Conservation (phyloP, 805 yeast species). For the Saccharomycopsis microspora region DNA sequence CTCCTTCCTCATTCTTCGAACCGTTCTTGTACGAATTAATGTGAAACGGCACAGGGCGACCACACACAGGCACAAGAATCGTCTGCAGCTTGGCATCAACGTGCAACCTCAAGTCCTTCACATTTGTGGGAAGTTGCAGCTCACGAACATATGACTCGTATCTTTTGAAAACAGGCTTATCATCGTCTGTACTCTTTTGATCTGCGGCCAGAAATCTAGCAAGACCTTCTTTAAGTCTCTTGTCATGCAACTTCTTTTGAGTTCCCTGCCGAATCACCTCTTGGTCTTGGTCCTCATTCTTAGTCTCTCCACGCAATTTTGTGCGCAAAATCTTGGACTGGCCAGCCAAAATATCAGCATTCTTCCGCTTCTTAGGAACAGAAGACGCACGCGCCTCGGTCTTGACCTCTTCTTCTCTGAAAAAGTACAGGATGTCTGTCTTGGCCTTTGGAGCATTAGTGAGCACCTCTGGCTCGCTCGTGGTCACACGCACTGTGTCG, state of each 20-base stretch:
- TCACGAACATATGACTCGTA: slow-evolving; percentile 93
- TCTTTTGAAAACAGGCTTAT: slow-evolving; percentile 69
- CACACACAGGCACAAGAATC: slow-evolving; percentile 80
- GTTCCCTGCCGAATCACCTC: slow-evolving; percentile 74
- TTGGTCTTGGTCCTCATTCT: slow-evolving; percentile 62
- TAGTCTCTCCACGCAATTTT: slow-evolving; percentile 67
- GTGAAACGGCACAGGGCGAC: slow-evolving; percentile 97
- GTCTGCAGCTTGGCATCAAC: slow-evolving; percentile 86
- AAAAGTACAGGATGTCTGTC: slow-evolving; percentile 72
- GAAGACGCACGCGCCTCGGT: slow-evolving; percentile 21
- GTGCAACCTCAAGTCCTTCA: slow-evolving; percentile 74
- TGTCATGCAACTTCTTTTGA: slow-evolving; percentile 75
- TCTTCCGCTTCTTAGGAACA: slow-evolving; percentile 18
- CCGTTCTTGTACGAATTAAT: slow-evolving; percentile 91
- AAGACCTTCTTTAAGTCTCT: slow-evolving; percentile 78
- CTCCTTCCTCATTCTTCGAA: slow-evolving; percentile 93
- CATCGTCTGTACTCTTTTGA: slow-evolving; percentile 43
- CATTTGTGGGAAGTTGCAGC: slow-evolving; percentile 77
- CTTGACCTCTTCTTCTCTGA: slow-evolving; percentile 51
- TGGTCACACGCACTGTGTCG: slow-evolving; percentile 61
- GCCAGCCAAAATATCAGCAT: slow-evolving; percentile 23
- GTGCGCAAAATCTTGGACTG: slow-evolving; percentile 53
- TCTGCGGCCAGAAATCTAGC: slow-evolving; percentile 73
- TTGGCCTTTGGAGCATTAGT: slow-evolving; percentile 66
- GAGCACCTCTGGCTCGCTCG: slow-evolving; percentile 46